phyloP scores from a whole-genome alignment of 805 yeast genomes.

The Saccharomycopsis sp. region DNA sequence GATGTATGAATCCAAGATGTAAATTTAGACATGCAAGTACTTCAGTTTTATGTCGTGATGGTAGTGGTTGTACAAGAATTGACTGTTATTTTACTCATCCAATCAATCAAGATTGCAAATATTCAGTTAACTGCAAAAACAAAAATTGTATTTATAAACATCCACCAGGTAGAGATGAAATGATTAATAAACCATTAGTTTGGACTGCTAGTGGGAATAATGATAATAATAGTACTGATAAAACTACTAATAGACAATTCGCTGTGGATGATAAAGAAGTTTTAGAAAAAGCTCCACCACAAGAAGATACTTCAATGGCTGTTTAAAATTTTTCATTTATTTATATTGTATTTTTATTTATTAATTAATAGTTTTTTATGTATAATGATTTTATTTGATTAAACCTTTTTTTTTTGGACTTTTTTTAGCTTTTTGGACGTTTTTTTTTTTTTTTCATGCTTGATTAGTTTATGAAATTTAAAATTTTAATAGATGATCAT shows the following conservation, averaged over 20 bases:
- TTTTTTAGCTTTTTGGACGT: too few relatives aligned
- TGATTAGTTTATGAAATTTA: too few relatives aligned
- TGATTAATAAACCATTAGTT: conserved; percentile 25
- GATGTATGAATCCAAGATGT: conserved; percentile 71
- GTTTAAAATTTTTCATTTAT: conserved; percentile 53
- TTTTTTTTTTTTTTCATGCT: too few relatives aligned
- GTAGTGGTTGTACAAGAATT: conserved; percentile 62
- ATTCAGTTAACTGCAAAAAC: conserved; percentile 66
- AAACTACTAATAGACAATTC: conserved; percentile 54
- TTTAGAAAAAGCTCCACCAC: conserved; percentile 54
- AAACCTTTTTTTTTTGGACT: not conserved
- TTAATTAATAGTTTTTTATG: not conserved
- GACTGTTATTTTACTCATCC: conserved; percentile 86
- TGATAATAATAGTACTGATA: conserved; percentile 21
- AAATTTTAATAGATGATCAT: too few relatives aligned
- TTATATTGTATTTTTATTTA: conserved; percentile 47
- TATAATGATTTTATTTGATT: not conserved
- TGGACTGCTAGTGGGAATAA: conserved; percentile 26
- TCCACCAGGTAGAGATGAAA: conserved; percentile 58
- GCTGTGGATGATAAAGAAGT: conserved; percentile 70
- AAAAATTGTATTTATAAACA: conserved; percentile 64
- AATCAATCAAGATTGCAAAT: conserved; percentile 66
- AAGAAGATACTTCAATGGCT: conserved; percentile 23
- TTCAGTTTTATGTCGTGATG: conserved; percentile 69
- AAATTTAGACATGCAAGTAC: conserved; percentile 78